phyloP scores from a whole-genome alignment of 768 basidiomycete genomes.

The Suillus ampliporus region DNA sequence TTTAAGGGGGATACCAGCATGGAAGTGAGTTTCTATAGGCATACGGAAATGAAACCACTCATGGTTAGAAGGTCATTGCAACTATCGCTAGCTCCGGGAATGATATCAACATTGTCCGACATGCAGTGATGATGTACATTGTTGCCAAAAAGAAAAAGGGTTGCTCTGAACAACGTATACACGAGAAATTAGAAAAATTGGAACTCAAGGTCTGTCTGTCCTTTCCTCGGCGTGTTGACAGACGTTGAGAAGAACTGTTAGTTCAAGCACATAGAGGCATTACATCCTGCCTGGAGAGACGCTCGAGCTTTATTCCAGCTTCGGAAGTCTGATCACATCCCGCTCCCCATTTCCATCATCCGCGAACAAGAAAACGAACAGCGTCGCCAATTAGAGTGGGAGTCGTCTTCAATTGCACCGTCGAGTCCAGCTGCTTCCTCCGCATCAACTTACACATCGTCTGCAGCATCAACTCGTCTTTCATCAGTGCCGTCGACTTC shows the following conservation, averaged over 20 bases:
- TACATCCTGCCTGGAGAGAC: slow-evolving; percentile 1
- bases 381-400: neutral
- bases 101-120: neutral
- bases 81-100: neutral
- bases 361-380: neutral
- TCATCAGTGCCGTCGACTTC: neutral
- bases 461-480: neutral
- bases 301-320: slow-evolving; percentile 6
- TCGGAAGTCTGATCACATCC: neutral
- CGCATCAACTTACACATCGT: neutral
- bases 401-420: neutral
- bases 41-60: neutral
- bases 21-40: neutral
- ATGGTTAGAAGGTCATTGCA: neutral
- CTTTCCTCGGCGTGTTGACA: neutral
- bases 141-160: slow-evolving; percentile 3
- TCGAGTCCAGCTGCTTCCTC: neutral
- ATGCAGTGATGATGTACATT: neutral
- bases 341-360: neutral
- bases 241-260: neutral
- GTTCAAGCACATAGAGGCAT: slow-evolving; percentile 2
- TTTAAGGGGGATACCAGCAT: neutral
- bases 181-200: slow-evolving; percentile 1
- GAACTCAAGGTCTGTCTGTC: neutral
- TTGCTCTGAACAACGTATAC: neutral